These are phyloP conservation scores for Stromatinia cepivora DNA, from an alignment of 2,329 filamentous ascomycete genomes.

Conservation along the genomic window DNA sequence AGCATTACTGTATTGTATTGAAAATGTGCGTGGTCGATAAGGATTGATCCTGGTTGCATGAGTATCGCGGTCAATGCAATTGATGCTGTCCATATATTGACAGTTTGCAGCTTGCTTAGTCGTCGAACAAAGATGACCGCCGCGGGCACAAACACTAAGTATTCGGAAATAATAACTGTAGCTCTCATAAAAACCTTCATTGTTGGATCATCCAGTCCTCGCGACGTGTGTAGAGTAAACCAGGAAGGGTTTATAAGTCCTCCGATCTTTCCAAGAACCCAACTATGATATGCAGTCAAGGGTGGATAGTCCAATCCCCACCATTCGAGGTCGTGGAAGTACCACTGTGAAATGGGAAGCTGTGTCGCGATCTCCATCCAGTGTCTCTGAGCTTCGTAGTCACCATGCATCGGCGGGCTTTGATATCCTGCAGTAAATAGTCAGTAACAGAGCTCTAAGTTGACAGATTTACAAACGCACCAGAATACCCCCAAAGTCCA, in stretches of 20 bases:
- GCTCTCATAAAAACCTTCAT: conserved; percentile 96
- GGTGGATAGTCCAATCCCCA: conserved; percentile 99
- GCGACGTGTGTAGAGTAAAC: conserved; percentile 83
- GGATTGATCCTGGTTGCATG: conserved; percentile 85
- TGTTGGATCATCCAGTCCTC: conserved; percentile 73
- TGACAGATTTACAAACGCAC: conserved; percentile 46
- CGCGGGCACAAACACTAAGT: conserved; percentile 84
- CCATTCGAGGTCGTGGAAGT: conserved; percentile 94
- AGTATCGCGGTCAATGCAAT: conserved; percentile 87
- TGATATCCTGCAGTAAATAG: conserved; percentile 59
- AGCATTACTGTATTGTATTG: conserved; percentile 99
- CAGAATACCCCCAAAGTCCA: conserved; percentile 93
- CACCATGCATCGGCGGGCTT: conserved; percentile 87
- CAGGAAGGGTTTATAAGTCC: conserved; percentile 75
- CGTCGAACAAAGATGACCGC: conserved; percentile 81
- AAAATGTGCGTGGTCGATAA: conserved; percentile 94
- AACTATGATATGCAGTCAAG: conserved; percentile 97
- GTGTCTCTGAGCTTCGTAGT: conserved; percentile 96
- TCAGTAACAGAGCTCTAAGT: conserved; percentile 25
- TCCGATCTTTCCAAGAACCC: conserved; percentile 87
- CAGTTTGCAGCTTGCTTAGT: conserved; percentile 72
- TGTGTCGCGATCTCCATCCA: conserved; percentile 98
- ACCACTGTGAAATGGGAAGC: conserved; percentile 91
- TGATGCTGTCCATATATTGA: conserved; percentile 78
- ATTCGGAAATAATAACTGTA: conserved; percentile 88